Conservation (phyloP, 2,329 filamentous ascomycete genomes). For the Penicillium sp. region DNA sequence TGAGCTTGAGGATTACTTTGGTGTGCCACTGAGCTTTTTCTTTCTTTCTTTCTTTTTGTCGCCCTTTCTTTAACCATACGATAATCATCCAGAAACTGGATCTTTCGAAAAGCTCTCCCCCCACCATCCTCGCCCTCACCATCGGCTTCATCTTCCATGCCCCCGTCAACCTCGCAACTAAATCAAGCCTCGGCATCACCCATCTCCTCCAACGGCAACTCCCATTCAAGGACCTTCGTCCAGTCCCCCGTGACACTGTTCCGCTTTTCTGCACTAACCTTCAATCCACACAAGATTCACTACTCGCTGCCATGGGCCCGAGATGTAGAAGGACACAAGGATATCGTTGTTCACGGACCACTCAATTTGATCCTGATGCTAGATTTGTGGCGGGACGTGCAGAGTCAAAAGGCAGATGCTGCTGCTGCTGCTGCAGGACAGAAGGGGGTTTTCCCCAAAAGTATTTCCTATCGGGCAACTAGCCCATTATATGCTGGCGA, state of each 20-base stretch:
- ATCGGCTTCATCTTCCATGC: not conserved
- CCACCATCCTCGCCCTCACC: slow-evolving; percentile 19
- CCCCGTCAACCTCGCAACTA: slow-evolving; percentile 10
- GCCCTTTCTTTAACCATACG: not conserved
- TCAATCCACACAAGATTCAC: slow-evolving; percentile 43
- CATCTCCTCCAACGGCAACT: slow-evolving; percentile 19
- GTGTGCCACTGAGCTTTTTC: too few relatives aligned
- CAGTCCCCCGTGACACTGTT: slow-evolving; percentile 39
- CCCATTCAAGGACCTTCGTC: slow-evolving; percentile 29
- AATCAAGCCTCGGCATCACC: slow-evolving; percentile 13
- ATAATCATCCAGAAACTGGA: slow-evolving; percentile 36
- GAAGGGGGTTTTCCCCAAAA: slow-evolving; percentile 33
- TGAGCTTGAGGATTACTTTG: too few relatives aligned
- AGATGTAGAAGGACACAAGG: slow-evolving; percentile 39
- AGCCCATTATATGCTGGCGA: slow-evolving; percentile 47
- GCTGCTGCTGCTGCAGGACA: slow-evolving; percentile 13
- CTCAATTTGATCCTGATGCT: slow-evolving; percentile 40
- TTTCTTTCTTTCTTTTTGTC: too few relatives aligned
- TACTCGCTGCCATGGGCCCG: slow-evolving; percentile 41
- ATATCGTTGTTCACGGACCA: slow-evolving; percentile 41
- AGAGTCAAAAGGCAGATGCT: slow-evolving; percentile 5
- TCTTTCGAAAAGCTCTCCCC: slow-evolving; percentile 35
- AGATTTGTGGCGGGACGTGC: slow-evolving; percentile 41
- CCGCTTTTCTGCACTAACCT: slow-evolving; percentile 41
- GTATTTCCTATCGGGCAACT: slow-evolving; percentile 45